These are phyloP conservation scores for Pseudomonodictys pantanalensis DNA, from an alignment of 495 filamentous ascomycete genomes.

Conservation along the genomic window DNA sequence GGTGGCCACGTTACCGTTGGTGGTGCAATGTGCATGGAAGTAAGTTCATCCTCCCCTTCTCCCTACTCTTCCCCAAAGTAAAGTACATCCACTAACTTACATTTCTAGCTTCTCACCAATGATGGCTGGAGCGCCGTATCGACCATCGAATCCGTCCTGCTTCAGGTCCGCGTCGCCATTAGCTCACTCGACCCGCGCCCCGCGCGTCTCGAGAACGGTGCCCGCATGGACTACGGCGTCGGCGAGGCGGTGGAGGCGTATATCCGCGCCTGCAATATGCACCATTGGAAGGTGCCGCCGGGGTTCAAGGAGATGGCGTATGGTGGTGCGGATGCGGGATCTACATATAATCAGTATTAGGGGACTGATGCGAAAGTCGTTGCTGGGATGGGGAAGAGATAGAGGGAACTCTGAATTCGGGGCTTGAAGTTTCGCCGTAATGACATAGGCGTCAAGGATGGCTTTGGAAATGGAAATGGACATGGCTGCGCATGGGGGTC, in stretches of 20 bases:
- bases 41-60: constrained; percentile 1
- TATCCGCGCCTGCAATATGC: constrained; percentile 59
- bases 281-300: constrained; percentile 55
- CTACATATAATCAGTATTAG: no score
- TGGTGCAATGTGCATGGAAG: constrained; percentile 86
- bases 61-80: background rate
- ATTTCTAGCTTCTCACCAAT: constrained; percentile 63
- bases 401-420: no score
- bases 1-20: constrained; percentile 89
- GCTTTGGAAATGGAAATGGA: no score
- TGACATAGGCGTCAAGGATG: no score
- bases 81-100: background rate
- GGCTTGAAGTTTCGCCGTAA: no score
- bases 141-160: constrained; percentile 73
- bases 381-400: no score
- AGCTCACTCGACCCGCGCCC: constrained; percentile 64
- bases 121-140: constrained; percentile 73
- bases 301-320: constrained; percentile 42
- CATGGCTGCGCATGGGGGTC: no score
- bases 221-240: constrained; percentile 57
- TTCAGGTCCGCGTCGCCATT: constrained; percentile 83
- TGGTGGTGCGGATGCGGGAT: background rate
- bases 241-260: constrained; percentile 73
- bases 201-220: constrained; percentile 56
- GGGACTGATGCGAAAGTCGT: no score